phyloP scores from a whole-genome alignment of 2,329 filamentous ascomycete species.

The Phaeosphaeriaceae sp. region DNA sequence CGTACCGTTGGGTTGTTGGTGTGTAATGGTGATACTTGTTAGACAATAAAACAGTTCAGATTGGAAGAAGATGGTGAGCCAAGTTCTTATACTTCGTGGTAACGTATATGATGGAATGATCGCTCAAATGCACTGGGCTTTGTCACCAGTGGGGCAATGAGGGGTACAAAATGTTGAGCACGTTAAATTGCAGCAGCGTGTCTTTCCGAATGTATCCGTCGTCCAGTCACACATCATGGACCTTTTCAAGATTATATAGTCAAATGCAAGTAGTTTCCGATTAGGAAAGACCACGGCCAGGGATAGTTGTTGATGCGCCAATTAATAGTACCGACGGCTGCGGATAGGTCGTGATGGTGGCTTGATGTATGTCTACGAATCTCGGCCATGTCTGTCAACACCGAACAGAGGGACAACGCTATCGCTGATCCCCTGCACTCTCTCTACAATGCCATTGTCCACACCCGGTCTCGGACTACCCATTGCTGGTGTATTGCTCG shows the following conservation, averaged over 20 bases:
- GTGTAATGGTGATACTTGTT: neutral
- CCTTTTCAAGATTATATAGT: neutral
- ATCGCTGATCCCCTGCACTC: conserved; percentile 37
- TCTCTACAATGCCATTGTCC: conserved; percentile 14
- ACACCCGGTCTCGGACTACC: conserved; percentile 32
- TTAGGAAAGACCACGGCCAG: neutral
- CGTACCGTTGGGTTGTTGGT: conserved; percentile 14
- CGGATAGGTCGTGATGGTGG: neutral
- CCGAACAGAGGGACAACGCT: conserved; percentile 46
- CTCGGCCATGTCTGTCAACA: conserved; percentile 15
- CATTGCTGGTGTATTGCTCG: conserved; percentile 42
- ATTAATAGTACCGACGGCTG: neutral
- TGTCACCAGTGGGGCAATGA: conserved; percentile 19
- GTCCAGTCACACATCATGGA: neutral
- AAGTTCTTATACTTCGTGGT: conserved; percentile 4
- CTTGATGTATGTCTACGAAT: neutral
- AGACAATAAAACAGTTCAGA: neutral
- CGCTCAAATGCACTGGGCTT: conserved; percentile 12
- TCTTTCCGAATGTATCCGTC: neutral
- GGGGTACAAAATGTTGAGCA: conserved; percentile 10
- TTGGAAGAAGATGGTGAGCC: neutral
- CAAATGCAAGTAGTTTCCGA: neutral
- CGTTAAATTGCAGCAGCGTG: neutral
- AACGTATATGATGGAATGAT: neutral
- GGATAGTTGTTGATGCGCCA: neutral